Evolutionary conservation across 2,329 filamentous ascomycete species (phyloP), one percentile per base, ranked within the genome.

Genomic region (Alternaria gaisen): DNA sequence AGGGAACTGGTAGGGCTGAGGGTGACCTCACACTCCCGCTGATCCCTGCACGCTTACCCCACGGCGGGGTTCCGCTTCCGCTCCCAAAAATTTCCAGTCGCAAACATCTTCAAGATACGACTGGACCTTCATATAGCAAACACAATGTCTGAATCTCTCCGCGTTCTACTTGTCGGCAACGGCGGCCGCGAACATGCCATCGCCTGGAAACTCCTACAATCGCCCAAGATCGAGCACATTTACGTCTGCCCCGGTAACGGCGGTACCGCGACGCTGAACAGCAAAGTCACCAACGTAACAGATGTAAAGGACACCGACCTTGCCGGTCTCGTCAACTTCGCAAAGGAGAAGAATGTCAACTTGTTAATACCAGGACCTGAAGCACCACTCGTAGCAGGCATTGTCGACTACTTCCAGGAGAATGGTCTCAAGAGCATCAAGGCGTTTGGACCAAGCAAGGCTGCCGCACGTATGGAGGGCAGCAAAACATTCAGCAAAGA

Each of bases 401-500:
- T 97, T 64, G 90, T 93, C 74, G 90, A 90, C 71, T 91, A 90
- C 82, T 98, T 98, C 44, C 43, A 43, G 83, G 85, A 87, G 64
- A 79, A 84, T 83, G 78, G 58, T 16, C 61, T 60, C 3, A 48
- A 43, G n/a, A 57, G 71, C 41, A 93, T 97, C 75, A 86, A 87
- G 70, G 90, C 88, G 79, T 98, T 97, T 75, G 95, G 94, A 2
- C 95, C 95, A 5, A 91, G 89, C 58, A 89, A 91, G 80, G 88
- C 88, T 50, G 94, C 95, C 22, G 94, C 95, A 18, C 87, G 87
- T 44, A 92, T 99, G 86, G 95, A 99, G 81, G 95, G 95, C 61
- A 96, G 92, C 82, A 99, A 99, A 84, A 92, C 94, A 11, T 98
- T 96, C 79, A 93, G 92, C 64, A 99, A 99, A 79, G 94, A 98